Evolutionary conservation across 495 filamentous ascomycete genomes (phyloP).

Genomic region (Hyaloscypha variabilis): DNA sequence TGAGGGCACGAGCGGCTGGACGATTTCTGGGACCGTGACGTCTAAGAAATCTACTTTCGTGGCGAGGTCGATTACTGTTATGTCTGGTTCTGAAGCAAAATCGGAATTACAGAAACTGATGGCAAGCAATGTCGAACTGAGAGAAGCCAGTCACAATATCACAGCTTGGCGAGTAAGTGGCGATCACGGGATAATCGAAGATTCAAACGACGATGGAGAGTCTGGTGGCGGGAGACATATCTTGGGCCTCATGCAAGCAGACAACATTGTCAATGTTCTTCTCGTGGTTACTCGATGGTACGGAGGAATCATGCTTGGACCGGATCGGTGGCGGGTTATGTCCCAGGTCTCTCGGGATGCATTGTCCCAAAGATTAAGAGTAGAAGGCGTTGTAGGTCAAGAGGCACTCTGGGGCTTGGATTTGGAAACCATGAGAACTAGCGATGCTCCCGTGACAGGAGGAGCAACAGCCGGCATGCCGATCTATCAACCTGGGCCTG

Average conservation of each 20-base stretch:
- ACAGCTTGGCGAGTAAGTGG: conserved; percentile 50
- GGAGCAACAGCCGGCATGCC: conserved; percentile 47
- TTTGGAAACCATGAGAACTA: conserved; percentile 61
- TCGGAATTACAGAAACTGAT: conserved; percentile 43
- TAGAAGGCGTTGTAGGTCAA: conserved; percentile 41
- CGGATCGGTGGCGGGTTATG: conserved; percentile 71
- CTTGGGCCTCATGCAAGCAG: conserved; percentile 77
- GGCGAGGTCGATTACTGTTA: conserved; percentile 47
- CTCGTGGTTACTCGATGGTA: conserved; percentile 95
- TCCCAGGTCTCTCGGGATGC: conserved; percentile 47
- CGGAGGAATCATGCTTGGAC: conserved; percentile 82
- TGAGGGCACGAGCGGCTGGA: conserved; percentile 35
- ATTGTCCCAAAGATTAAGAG: conserved; percentile 47
- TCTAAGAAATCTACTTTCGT: conserved; percentile 54
- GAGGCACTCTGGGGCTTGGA: conserved; percentile 80
- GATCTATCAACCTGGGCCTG: conserved; percentile 68
- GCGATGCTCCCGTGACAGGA: conserved; percentile 36
- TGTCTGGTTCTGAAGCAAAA: conserved; percentile 37
- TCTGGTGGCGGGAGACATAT: conserved; percentile 80
- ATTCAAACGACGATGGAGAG: conserved; percentile 93
- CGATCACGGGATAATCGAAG: conserved; percentile 58
- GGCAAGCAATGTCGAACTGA: conserved; percentile 40
- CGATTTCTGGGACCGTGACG: conserved; percentile 43
- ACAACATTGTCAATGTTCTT: conserved; percentile 77
- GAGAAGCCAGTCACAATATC: conserved; percentile 53